phyloP scores from a whole-genome alignment of 1,284 basidiomycete genomes.

The Austropuccinia psidii region DNA sequence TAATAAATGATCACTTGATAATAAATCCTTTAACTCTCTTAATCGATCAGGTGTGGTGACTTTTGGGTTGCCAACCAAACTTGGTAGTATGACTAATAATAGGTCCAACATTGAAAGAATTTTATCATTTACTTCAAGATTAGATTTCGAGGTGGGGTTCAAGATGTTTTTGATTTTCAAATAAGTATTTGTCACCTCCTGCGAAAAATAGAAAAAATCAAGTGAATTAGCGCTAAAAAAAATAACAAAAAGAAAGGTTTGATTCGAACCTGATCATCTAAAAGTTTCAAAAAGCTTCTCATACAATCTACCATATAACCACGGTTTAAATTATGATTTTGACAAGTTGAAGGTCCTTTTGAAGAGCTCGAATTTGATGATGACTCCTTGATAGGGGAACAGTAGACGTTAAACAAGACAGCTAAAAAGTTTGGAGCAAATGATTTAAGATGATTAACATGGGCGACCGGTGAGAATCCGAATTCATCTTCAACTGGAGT shows the following conservation, averaged over 20 bases:
- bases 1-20: background rate
- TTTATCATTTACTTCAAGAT: background rate
- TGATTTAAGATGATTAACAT: slow-evolving; percentile 8
- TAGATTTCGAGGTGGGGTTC: background rate
- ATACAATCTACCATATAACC: slow-evolving; percentile 30
- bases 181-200: slow-evolving; percentile 19
- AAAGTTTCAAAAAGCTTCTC: slow-evolving; percentile 13
- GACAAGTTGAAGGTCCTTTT: background rate
- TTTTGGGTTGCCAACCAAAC: background rate
- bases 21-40: background rate
- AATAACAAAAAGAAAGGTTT: background rate
- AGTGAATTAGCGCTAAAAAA: background rate
- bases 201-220: background rate
- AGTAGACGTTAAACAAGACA: slow-evolving; percentile 29
- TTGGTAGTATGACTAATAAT: background rate
- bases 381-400: background rate
- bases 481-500: background rate
- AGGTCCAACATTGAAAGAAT: slow-evolving; percentile 21
- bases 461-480: background rate
- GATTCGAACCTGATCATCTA: background rate
- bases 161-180: slow-evolving; percentile 13
- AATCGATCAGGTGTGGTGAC: background rate
- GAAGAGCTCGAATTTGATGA: background rate
- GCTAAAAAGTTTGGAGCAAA: slow-evolving; percentile 24
- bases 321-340: background rate